These are phyloP conservation scores for Coemansia sp. DNA, from an alignment of 192 early-diverging fungal genomes.

Conservation along the genomic window DNA sequence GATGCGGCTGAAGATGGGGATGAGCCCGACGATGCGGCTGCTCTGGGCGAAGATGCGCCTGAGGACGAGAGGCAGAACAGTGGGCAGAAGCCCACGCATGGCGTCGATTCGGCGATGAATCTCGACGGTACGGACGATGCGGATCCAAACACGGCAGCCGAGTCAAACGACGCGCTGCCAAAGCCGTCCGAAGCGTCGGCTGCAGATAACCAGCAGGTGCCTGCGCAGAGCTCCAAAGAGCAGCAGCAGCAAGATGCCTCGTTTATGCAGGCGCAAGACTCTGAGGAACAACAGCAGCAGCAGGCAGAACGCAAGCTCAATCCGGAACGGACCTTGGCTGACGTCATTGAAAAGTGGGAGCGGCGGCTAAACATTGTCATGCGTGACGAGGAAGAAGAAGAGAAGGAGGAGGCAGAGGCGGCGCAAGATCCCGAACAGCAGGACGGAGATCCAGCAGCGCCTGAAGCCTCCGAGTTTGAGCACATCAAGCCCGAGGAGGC, in stretches of 20 bases:
- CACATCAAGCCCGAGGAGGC: constrained; percentile 74
- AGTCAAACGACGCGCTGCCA: constrained; percentile 28
- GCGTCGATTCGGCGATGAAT: constrained; percentile 58
- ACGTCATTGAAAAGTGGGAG: constrained; percentile 92
- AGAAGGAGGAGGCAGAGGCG: constrained; percentile 18
- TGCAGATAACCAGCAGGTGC: constrained; percentile 32
- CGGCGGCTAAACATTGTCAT: constrained; percentile 73
- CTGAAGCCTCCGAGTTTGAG: constrained; percentile 45
- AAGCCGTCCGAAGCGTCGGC: constrained; percentile 29
- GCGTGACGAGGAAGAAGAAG: constrained; percentile 62
- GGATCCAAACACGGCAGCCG: constrained; percentile 31
- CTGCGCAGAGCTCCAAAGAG: constrained; percentile 8
- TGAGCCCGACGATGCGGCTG: constrained; percentile 11
- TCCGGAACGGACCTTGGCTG: constrained; percentile 86
- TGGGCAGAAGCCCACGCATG: constrained; percentile 56
- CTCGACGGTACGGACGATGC: constrained; percentile 54
- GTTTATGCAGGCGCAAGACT: neutral
- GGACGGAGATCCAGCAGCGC: constrained; percentile 11
- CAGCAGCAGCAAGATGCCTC: constrained; percentile 16
- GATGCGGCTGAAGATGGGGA: constrained; percentile 23
- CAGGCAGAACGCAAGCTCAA: constrained; percentile 52
- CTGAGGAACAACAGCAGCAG: constrained; percentile 9
- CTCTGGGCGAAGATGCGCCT: constrained; percentile 28
- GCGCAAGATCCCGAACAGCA: constrained; percentile 14
- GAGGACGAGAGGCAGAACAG: constrained; percentile 38